Conservation (phyloP, 75 land plant genomes). For the Cupressus sempervirens region DNA sequence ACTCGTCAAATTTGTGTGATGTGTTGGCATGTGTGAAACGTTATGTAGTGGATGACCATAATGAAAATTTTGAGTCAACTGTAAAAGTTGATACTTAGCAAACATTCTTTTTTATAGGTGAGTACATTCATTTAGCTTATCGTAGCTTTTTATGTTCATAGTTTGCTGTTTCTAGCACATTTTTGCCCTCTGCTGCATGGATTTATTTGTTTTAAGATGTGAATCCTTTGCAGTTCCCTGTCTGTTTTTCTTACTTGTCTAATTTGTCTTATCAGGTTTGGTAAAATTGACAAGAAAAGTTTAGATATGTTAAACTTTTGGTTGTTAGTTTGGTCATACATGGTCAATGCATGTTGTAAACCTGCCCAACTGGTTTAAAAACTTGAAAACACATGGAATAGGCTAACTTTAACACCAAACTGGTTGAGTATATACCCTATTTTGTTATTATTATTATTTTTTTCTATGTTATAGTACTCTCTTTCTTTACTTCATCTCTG, state of each 20-base stretch:
- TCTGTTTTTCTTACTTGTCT: background rate
- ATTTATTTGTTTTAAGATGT: background rate
- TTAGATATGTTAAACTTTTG: background rate
- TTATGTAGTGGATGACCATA: background rate
- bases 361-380: background rate
- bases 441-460: background rate
- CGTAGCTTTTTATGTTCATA: background rate
- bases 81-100: background rate
- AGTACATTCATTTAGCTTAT: background rate
- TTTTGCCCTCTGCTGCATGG: background rate
- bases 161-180: background rate
- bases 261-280: background rate
- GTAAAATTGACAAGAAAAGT: background rate
- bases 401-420: background rate
- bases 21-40: no score
- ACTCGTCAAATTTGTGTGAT: no score
- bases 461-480: background rate
- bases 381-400: background rate
- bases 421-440: background rate
- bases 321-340: background rate
- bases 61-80: background rate
- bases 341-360: background rate
- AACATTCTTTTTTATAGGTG: background rate
- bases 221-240: background rate
- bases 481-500: background rate